Conservation (phyloP, 371 early-diverging fungal species). For the Massospora cicadina region DNA sequence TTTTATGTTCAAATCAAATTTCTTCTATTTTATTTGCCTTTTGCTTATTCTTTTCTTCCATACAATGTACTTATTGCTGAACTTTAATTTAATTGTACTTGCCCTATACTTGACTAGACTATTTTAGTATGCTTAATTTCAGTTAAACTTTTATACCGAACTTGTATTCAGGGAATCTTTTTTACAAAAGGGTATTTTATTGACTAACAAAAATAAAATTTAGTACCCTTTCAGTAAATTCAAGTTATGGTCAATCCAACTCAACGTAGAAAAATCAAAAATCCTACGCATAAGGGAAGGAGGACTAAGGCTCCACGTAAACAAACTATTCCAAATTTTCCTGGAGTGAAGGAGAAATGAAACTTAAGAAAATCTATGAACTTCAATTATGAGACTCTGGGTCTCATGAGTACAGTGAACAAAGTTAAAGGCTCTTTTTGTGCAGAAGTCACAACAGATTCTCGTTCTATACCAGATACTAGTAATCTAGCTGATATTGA, state of each 20-base stretch:
- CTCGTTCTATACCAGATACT: background rate
- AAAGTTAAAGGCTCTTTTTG: background rate
- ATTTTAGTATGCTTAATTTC: no score
- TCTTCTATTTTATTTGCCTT: no score
- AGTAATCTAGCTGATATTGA: slow-evolving; percentile 15
- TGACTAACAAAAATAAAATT: background rate
- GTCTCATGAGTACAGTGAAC: background rate
- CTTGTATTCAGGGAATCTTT: no score
- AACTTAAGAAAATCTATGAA: background rate
- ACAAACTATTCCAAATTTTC: background rate
- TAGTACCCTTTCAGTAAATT: background rate
- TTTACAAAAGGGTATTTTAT: no score
- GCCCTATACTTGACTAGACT: no score
- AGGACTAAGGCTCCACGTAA: background rate
- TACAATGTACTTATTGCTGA: no score
- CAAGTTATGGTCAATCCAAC: slow-evolving; percentile 8
- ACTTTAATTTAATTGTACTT: no score
- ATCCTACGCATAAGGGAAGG: background rate
- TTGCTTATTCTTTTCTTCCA: no score
- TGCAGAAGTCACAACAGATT: background rate
- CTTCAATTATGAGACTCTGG: slow-evolving; percentile 5
- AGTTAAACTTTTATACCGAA: no score
- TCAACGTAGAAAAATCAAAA: slow-evolving; percentile 9
- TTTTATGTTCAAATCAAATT: no score
- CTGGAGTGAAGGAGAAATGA: background rate